A percentile compares a stretch with the other conserved stretches of the same genome.
These are phyloP conservation scores for Solanum neorickii DNA, from an alignment of 257 asterid genomes.

Conservation along the genomic window DNA sequence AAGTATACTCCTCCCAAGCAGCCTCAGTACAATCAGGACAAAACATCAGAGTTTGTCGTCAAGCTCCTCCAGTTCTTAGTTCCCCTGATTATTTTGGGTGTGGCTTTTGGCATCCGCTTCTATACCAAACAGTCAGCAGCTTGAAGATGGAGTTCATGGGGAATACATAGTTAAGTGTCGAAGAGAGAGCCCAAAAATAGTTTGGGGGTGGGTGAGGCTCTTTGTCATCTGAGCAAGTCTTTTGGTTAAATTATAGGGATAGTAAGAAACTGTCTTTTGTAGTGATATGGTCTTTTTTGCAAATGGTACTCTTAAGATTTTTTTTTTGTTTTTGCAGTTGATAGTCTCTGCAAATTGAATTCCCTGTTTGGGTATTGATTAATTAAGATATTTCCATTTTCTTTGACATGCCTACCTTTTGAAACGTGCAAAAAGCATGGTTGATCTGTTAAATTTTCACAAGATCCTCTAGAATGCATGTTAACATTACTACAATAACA, in stretches of 20 bases:
- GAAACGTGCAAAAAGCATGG: neutral
- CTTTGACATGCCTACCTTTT: neutral
- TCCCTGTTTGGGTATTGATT: neutral
- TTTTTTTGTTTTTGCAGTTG: neutral
- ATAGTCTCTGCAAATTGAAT: neutral
- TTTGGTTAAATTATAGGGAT: neutral
- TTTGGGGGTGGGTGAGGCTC: neutral
- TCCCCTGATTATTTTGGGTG: slow-evolving; percentile 57
- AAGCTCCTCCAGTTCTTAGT: slow-evolving; percentile 80
- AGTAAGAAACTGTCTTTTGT: neutral
- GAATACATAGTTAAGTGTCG: neutral
- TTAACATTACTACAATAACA: neutral
- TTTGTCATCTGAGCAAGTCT: neutral
- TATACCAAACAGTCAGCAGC: slow-evolving; percentile 55
- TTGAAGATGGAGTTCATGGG: slow-evolving; percentile 6
- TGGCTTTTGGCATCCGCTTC: slow-evolving; percentile 64
- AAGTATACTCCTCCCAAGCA: slow-evolving; percentile 49
- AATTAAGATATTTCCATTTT: neutral
- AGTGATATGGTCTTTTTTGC: neutral
- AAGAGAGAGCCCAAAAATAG: no score
- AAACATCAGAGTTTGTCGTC: slow-evolving; percentile 48
- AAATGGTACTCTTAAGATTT: neutral
- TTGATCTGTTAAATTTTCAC: neutral
- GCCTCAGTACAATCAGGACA: slow-evolving; percentile 46
- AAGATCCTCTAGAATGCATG: neutral